These are phyloP conservation scores for Xylaria curta DNA, from an alignment of 495 filamentous ascomycete species.

Conservation along the genomic window DNA sequence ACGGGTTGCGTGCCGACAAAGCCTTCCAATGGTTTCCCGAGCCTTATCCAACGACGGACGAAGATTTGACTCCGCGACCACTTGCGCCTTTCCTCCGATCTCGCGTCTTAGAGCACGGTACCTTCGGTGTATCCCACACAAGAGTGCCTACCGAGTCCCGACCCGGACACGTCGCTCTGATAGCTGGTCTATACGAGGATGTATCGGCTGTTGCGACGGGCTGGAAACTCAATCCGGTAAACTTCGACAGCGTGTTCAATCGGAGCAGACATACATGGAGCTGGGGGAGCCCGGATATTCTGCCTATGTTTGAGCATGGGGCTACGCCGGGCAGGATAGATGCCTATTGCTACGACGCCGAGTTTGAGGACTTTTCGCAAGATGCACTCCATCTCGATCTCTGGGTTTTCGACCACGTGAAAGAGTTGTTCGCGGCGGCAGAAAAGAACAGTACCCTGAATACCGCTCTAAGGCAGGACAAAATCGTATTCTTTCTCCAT, in stretches of 20 bases:
- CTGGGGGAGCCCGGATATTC: conserved; percentile 98
- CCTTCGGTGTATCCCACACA: conserved; percentile 98
- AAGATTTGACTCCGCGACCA: conserved; percentile 67
- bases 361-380: conserved; percentile 86
- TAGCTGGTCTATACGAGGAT: conserved; percentile 97
- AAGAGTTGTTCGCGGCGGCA: conserved; percentile 82
- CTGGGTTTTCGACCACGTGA: conserved; percentile 96
- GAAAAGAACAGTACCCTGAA: conserved; percentile 77
- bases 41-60: conserved; percentile 72
- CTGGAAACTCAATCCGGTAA: conserved; percentile 98
- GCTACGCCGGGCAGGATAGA: conserved; percentile 88
- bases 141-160: conserved; percentile 97
- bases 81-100: conserved; percentile 95
- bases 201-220: conserved; percentile 97
- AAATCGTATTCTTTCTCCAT: conserved; percentile 95
- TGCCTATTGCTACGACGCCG: conserved; percentile 79
- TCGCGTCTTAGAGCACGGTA: conserved; percentile 85
- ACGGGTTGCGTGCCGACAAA: conserved; percentile 97
- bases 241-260: conserved; percentile 99
- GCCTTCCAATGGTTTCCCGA: conserved; percentile 94
- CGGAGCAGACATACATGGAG: conserved; percentile 96
- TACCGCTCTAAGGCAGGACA: conserved; percentile 77
- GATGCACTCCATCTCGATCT: conserved; percentile 83
- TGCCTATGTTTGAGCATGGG: conserved; percentile 96
- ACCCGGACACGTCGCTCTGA: conserved; percentile 96